Base-by-base conservation (phyloP, 768 basidiomycete species). In the Symmetrospora coprosmae region DNA sequence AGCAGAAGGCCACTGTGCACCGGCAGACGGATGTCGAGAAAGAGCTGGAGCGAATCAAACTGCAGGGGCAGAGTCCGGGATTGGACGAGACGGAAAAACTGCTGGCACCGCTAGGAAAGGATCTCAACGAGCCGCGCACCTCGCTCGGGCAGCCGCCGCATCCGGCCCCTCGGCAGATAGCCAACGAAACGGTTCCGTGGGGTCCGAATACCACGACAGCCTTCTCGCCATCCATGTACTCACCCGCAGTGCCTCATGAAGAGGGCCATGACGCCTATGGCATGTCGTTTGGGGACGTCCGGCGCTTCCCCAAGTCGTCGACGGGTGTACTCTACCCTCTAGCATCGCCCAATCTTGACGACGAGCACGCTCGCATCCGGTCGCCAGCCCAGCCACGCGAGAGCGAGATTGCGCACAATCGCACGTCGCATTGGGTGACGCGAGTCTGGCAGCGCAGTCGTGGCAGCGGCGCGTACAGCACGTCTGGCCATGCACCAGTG, bases 161-260 rank as follows among this genome's bases (percentile, higher is more conserved):
- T n/a, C n/a, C n/a, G n/a, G n/a, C n/a, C n/a, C n/a, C n/a, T n/a
- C n/a, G n/a, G n/a, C n/a, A n/a, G n/a, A n/a, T n/a, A n/a, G n/a
- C n/a, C n/a, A n/a, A n/a, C n/a, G n/a, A n/a, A n/a, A n/a, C n/a
- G n/a, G n/a, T n/a, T 9, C 55, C 55, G 3, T 58, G 55, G 55
- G 38, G n/a, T n/a, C n/a, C 38, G 17, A 58, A 58, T 21, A 58
- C 55, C 9, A 47, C 41, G 17, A 58, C 55, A 23, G 55, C 55
- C 25, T 58, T 58, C 21, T 43, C 55, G 31, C 55, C 55, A 11
- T 43, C 31, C 5, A 7, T 46, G 19, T 30, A 46, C 55, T 46
- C 33, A 28, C 45, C 3, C 7, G 27, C 21, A 25, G 45, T 14
- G 27, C 45, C n/a, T n/a, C n/a, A n/a, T n/a, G n/a, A n/a, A n/a